Evolutionary conservation across 1,284 basidiomycete genomes (phyloP), one percentile per base, ranked within the genome.

Genomic region (Sphagnurus paluster): DNA sequence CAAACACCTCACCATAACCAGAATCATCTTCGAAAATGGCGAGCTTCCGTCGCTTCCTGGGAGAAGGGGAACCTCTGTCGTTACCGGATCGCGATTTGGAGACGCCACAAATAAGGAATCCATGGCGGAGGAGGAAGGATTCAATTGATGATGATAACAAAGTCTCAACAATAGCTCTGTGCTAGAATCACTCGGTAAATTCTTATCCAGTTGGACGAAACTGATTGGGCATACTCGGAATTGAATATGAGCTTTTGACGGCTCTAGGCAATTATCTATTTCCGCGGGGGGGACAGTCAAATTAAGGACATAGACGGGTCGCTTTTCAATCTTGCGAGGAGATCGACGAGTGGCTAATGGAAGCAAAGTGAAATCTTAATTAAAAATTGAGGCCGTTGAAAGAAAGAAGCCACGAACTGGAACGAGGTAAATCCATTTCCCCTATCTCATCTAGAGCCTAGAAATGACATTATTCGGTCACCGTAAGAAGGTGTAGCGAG

Each of bases 281-380:
- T 82, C 70, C 14, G 71, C 66, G 1, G 80, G 66, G 32, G 90
- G 80, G 9, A 93, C 65, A 2, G 69, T 74, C 41, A 96, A 59
- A 59, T 88, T 84, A 23, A 97, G 71, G 21, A 93, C 86, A 61
- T 91, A 96, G 43, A 92, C 77, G 1, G 91, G 84, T 57, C 79
- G 80, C 61, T 82, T 83, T 59, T 92, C 90, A 14, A 70, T 60
- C 66, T 91, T 90, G 25, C 82, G 77, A 20, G 90, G 86, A 19
- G 90, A 88, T 17, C 84, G 75, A 40, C 87, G 80, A 23, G 62
- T 54, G 42, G 67, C 82, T 87, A 38, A n/a, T n/a, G n/a, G n/a
- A n/a, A n/a, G n/a, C n/a, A n/a, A n/a, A n/a, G n/a, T n/a, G n/a
- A n/a, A n/a, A n/a, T n/a, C n/a, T n/a, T n/a, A n/a, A n/a, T n/a